Base-by-base conservation (phyloP, 805 yeast genomes). In the Saccharomyces mikatae region DNA sequence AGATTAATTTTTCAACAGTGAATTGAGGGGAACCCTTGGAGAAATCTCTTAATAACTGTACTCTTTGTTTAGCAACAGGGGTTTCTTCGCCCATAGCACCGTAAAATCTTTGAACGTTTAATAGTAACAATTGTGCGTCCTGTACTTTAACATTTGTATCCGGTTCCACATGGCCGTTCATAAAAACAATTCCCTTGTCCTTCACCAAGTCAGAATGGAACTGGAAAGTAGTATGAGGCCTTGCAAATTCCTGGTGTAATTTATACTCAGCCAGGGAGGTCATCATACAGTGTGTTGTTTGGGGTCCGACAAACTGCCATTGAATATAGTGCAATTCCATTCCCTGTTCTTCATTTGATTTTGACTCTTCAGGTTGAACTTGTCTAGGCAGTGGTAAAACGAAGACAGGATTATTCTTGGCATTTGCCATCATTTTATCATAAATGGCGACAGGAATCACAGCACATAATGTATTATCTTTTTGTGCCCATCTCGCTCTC, bases 231-330 rank as follows among this genome's bases (percentile, higher is more conserved):
- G 97, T 89, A 70, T 94, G 98, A 0, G 99, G 98, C 66, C 89
- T 85, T 9, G 99, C 96, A 70, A 77, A 94, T 66, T 92, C 97
- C 54, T 81, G 82, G 66, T 92, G 97, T 29, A 90, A 77, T 69
- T 92, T 90, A 71, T 82, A 94, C 71, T 94, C 98, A 1, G 94
- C 91, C 59, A 94, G 77, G 0, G 97, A 83, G 1, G 99, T 94
- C 62, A 94, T 76, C 79, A 94, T 79, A 66, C 96, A 89, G 72
- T 94, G 97, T 1, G 88, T 76, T 2, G 97, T 91, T 46, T 82
- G 62, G 14, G 87, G 84, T 0, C 92, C 96, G 13, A 86, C 91
- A 68, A 89, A 88, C 21, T 82, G 77, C 99, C 99, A 94, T 72
- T 94, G 98, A 24, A 91, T 82, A 68, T 86, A 89, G 66, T 94